These are phyloP conservation scores for Yamadazyma ubonensis DNA, from an alignment of 805 yeast species.

Conservation along the genomic window DNA sequence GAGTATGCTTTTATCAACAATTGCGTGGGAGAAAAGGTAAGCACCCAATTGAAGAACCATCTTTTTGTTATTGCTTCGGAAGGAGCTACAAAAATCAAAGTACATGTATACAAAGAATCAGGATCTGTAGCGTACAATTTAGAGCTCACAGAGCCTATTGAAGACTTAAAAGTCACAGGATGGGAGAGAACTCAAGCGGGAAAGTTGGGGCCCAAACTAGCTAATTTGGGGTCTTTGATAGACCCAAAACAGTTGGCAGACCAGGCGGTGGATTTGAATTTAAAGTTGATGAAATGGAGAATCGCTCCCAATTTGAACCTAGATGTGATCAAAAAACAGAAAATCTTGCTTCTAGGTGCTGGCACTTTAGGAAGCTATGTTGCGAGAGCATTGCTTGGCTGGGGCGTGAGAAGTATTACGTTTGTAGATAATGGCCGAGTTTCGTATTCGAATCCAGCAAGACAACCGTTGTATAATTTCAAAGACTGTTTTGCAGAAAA, in stretches of 20 bases:
- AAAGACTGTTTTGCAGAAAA: constrained; percentile 70
- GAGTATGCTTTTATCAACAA: constrained; percentile 30
- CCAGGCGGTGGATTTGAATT: constrained; percentile 88
- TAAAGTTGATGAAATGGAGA: constrained; percentile 96
- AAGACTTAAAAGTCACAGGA: constrained; percentile 53
- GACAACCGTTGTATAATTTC: constrained; percentile 85
- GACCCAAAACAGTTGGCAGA: constrained; percentile 81
- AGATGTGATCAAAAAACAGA: constrained; percentile 57
- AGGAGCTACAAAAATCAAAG: constrained; percentile 19
- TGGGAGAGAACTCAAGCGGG: constrained; percentile 86
- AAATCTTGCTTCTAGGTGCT: constrained; percentile 82
- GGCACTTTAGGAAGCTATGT: constrained; percentile 96
- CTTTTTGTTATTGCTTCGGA: constrained; percentile 43
- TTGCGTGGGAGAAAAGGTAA: constrained; percentile 36
- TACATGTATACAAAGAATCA: constrained; percentile 26
- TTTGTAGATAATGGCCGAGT: constrained; percentile 88
- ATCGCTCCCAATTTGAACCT: constrained; percentile 79
- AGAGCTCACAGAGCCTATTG: constrained; percentile 12
- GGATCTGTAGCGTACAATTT: constrained; percentile 20
- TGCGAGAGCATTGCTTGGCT: constrained; percentile 79
- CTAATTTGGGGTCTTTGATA: constrained; percentile 77
- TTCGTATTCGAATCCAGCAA: constrained; percentile 90
- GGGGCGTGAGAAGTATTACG: constrained; percentile 89
- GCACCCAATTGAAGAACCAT: constrained; percentile 59
- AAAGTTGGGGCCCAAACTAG: constrained; percentile 75